Conservation (phyloP, 129 eudicot species). For the Centaurea solstitialis region DNA sequence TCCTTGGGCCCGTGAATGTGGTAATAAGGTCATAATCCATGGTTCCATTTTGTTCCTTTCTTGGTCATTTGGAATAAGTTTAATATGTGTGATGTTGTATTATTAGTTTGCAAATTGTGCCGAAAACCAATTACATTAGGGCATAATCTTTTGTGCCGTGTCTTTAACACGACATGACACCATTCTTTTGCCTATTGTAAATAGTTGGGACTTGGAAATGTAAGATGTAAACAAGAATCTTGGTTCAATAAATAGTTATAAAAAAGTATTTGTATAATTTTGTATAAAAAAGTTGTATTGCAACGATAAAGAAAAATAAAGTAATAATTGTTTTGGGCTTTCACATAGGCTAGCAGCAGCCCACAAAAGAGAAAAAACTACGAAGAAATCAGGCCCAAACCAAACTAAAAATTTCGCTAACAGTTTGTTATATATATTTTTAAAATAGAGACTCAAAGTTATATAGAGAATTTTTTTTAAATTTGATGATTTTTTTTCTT, state of each 20-base stretch:
- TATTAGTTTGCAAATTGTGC: neutral
- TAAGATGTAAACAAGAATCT: neutral
- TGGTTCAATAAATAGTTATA: neutral
- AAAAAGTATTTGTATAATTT: neutral
- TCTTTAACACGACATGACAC: neutral
- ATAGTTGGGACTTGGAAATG: neutral
- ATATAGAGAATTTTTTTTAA: too few species aligned
- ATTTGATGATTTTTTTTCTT: too few species aligned
- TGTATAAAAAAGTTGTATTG: neutral
- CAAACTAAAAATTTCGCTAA: too few species aligned
- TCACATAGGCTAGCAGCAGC: too few species aligned
- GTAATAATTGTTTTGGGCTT: too few species aligned
- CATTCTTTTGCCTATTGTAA: neutral
- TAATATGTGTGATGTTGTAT: neutral
- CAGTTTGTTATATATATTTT: too few species aligned
- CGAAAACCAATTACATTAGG: neutral
- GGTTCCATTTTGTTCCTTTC: neutral
- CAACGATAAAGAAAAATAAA: neutral
- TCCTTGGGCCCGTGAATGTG: neutral
- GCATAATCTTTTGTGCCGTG: neutral
- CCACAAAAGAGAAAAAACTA: too few species aligned
- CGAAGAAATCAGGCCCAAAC: too few species aligned
- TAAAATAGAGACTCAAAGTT: too few species aligned
- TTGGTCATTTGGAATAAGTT: slow-evolving; percentile 3
- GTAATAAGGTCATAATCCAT: slow-evolving; percentile 24